Conservation (phyloP, 331 rosid genomes). For the Rosa hybrid region DNA sequence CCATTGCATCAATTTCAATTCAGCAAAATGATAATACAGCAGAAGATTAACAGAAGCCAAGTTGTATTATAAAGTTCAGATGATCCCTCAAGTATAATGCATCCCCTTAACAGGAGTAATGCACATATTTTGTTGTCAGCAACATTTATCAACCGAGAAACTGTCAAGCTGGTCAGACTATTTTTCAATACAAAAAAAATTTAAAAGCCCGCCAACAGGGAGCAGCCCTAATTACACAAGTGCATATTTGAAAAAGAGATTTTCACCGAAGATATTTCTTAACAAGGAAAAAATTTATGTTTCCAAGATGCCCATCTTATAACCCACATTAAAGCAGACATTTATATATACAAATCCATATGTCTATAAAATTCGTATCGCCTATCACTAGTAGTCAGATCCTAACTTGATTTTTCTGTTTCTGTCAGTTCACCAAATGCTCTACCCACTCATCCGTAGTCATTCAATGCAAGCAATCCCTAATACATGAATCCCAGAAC, state of each 20-base stretch:
- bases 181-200: neutral
- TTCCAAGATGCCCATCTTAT: neutral
- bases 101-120: neutral
- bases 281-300: neutral
- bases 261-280: neutral
- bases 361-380: neutral
- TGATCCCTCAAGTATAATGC: neutral
- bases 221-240: neutral
- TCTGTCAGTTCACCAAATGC: neutral
- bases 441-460: neutral
- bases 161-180: neutral
- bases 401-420: neutral
- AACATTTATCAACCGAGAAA: neutral
- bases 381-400: neutral
- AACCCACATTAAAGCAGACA: neutral
- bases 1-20: neutral
- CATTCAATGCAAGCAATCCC: neutral
- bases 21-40: neutral
- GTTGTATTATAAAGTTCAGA: neutral
- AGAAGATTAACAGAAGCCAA: neutral
- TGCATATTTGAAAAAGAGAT: neutral
- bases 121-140: neutral
- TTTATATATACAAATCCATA: neutral
- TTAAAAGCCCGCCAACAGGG: neutral
- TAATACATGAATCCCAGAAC: neutral